Percentiles rank a stretch among this genome's conserved stretches.
These are phyloP conservation scores for Citrus inodora DNA, from an alignment of 345 rosid species.

Conservation along the genomic window DNA sequence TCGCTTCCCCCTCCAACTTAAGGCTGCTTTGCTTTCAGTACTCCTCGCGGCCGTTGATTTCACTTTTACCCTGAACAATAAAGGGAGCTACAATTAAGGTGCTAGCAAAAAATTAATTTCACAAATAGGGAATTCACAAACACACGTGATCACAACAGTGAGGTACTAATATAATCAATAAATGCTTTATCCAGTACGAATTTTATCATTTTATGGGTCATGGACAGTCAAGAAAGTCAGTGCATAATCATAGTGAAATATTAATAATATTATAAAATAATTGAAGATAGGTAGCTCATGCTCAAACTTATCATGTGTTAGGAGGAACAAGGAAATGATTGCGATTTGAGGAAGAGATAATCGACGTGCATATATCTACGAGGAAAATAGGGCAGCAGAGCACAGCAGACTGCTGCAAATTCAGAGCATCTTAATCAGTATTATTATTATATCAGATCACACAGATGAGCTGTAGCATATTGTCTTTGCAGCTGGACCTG, in stretches of 20 bases:
- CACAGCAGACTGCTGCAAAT: slow-evolving; percentile 3
- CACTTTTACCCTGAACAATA: neutral
- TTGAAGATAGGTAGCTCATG: too few species aligned
- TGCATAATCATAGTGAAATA: neutral
- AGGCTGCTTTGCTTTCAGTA: neutral
- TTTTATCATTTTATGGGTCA: neutral
- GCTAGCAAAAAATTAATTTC: neutral
- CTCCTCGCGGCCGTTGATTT: neutral
- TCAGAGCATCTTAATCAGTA: slow-evolving; percentile 13
- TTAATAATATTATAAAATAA: too few species aligned
- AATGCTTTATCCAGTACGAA: too few species aligned
- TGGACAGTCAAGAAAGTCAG: neutral
- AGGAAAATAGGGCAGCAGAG: neutral
- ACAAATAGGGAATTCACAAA: too few species aligned
- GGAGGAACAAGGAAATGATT: neutral
- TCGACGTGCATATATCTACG: too few species aligned
- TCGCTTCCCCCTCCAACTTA: neutral
- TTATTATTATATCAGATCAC: slow-evolving; percentile 13
- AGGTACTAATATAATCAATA: neutral
- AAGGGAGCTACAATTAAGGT: neutral
- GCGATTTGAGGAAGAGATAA: slow-evolving; percentile 4
- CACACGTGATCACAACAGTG: neutral
- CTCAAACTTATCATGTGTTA: slow-evolving; percentile 10
- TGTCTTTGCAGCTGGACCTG: slow-evolving; percentile 14
- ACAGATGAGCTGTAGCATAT: slow-evolving; percentile 29